Evolutionary conservation across 768 basidiomycete species (phyloP), one percentile per base, ranked within the genome.

Genomic region (Tulasnella sp.): DNA sequence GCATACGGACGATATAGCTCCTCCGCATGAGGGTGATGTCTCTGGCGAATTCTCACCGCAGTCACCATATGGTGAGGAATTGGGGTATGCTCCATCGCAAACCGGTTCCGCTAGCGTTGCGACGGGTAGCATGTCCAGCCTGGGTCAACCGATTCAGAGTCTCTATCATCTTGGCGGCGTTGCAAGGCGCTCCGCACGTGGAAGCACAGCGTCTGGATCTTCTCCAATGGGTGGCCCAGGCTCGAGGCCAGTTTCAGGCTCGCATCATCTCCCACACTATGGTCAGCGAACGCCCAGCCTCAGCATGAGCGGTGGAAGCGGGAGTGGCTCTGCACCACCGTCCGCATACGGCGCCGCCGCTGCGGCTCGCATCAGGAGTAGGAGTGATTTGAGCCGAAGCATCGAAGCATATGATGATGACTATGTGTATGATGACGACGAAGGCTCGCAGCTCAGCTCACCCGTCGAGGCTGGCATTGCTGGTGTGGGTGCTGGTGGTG

Each of bases 61-160:
- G 23, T 21, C 43, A 8, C 30, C 32, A 30, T 51, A 26, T 51
- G 45, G 13, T 23, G 24, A 53, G 19, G 24, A 26, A 53, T 29
- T 50, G 26, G 8, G 24, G 13, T 32, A 56, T 61, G 10, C 43
- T 30, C 42, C 29, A 24, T 60, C 53, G 47, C 43, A 41, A 48
- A n/a, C 47, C 24, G 49, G 59, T 47, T 60, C 61, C 47, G 24
- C 44, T 15, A 51, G 43, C 9, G 17, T 15, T 24, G 59, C n/a
- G 23, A 63, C 62, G 7, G 86, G 82, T 19, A 91, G 89, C 7
- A 82, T 92, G 83, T 91, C 88, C 2, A 87, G 85, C 62, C 78
- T 92, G 4, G 89, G 89, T 2, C 83, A 85, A 23, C 88, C 87
- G 1, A 76, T 91, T 54, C 70, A 62, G 15, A 26, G 56, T 15